Conservation (phyloP, 2,329 filamentous ascomycete species). For the Acarospora socialis region DNA sequence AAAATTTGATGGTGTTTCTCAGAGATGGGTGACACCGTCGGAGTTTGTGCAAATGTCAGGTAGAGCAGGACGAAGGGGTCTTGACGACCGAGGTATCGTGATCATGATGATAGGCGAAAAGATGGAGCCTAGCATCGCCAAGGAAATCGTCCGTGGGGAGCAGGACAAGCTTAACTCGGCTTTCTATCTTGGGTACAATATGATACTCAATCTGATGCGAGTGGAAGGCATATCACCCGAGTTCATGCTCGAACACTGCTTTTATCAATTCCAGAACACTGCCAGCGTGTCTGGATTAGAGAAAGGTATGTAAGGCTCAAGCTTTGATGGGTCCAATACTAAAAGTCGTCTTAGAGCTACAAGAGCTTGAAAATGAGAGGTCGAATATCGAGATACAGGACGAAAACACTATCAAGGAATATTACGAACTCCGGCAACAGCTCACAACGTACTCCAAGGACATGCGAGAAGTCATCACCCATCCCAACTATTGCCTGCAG, state of each 20-base stretch:
- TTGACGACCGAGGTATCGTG: conserved; percentile 94
- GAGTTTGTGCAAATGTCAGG: conserved; percentile 99
- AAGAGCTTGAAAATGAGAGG: conserved; percentile 60
- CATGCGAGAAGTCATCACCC: conserved; percentile 81
- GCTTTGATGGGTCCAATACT: conserved; percentile 13
- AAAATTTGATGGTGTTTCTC: conserved; percentile 77
- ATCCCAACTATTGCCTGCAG: conserved; percentile 70
- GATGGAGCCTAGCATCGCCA: conserved; percentile 87
- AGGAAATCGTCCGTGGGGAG: conserved; percentile 87
- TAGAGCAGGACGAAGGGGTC: conserved; percentile 86
- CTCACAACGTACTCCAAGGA: conserved; percentile 73
- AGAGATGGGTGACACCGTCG: conserved; percentile 76
- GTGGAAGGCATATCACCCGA: conserved; percentile 99
- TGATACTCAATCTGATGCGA: conserved; percentile 90
- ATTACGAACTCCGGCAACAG: conserved; percentile 79
- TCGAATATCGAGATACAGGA: conserved; percentile 65
- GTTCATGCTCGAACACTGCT: conserved; percentile 96
- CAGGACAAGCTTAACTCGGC: conserved; percentile 96
- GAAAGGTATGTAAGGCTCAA: conserved; percentile 34
- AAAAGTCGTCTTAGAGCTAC: conserved; percentile 42
- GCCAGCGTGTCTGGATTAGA: conserved; percentile 74
- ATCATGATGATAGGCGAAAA: conserved; percentile 99
- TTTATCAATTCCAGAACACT: conserved; percentile 95
- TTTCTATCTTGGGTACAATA: conserved; percentile 97
- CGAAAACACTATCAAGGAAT: conserved; percentile 80